A percentile compares a stretch with the other conserved stretches of the same genome.
Evolutionary conservation across 352 stramenopile species (phyloP).

Genomic region (Globisporangium iwayamae): DNA sequence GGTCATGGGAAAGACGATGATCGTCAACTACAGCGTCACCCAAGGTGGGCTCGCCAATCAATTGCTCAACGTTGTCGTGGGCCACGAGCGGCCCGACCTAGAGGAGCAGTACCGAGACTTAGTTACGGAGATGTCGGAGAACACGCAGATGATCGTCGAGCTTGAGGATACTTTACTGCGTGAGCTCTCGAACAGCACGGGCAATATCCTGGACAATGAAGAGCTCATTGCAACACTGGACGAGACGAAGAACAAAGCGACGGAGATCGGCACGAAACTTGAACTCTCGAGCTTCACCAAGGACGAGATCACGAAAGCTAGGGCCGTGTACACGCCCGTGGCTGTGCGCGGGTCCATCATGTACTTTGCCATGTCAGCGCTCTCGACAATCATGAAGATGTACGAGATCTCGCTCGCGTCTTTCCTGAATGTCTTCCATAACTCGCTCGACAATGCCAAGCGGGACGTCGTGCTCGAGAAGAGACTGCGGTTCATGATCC

Average conservation of each 20-base stretch:
- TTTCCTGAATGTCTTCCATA: constrained; percentile 92
- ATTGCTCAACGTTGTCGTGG: constrained; percentile 93
- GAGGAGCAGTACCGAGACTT: constrained; percentile 92
- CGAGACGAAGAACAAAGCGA: constrained; percentile 94
- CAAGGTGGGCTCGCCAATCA: constrained; percentile 91
- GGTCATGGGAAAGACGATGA: constrained; percentile 96
- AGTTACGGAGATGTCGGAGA: constrained; percentile 92
- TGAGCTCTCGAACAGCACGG: constrained; percentile 86
- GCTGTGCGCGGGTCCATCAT: constrained; percentile 91
- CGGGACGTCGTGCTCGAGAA: constrained; percentile 89
- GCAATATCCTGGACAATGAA: constrained; percentile 95
- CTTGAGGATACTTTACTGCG: constrained; percentile 91
- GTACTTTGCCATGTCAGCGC: constrained; percentile 92
- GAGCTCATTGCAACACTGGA: constrained; percentile 93
- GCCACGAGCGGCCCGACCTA: constrained; percentile 89
- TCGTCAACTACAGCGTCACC: constrained; percentile 96
- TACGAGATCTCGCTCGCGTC: constrained; percentile 94
- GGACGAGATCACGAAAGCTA: constrained; percentile 91
- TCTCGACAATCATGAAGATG: constrained; percentile 94
- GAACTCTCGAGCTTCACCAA: constrained; percentile 93
- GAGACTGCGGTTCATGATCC: constrained; percentile 85
- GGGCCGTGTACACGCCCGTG: constrained; percentile 90
- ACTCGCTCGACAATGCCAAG: constrained; percentile 87
- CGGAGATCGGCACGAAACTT: constrained; percentile 92
- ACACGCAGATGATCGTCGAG: constrained; percentile 90